Evolutionary conservation across 768 basidiomycete species (phyloP), one percentile per base, ranked within the genome.

Genomic region (Roridomyces roridus): DNA sequence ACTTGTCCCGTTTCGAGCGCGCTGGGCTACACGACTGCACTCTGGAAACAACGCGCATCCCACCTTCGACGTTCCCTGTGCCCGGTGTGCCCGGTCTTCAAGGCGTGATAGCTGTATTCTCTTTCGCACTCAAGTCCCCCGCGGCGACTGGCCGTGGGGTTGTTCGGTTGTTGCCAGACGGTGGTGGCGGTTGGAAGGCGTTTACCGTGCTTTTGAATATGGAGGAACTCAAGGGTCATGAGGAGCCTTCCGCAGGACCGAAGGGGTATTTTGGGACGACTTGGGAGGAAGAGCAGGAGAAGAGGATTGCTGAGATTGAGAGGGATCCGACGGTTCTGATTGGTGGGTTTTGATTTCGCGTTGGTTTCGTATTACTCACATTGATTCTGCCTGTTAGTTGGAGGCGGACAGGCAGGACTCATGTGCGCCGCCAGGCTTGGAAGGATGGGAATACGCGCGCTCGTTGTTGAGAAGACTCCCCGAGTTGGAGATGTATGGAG

Each of bases 321-420:
- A 26, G 25, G 5, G 66, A 67, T 35, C 62, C 66, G 0, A 63
- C 65, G 8, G 66, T 67, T 25, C 31, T 67, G 36, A 64, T 67
- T 25, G 36, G 52, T 21, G 18, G 17, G 18, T 1, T 10, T 1
- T 24, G 29, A 41, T 5, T 5, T 5, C 24, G 20, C 23, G 3
- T 4, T n/a, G 20, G 24, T 6, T 26, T 51, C 21, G 4, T 14
- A 21, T 18, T 42, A n/a, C n/a, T n/a, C n/a, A n/a, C n/a, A n/a
- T n/a, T n/a, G n/a, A n/a, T n/a, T n/a, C n/a, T n/a, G n/a, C n/a
- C n/a, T n/a, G n/a, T n/a, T 28, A 60, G 59, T 81, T 35, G 79
- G 83, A 4, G 82, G 71, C 10, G 81, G 84, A 3, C 85, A 86
- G 55, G 74, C 78, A 36, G 86, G 86, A 5, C 66, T 88, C 37